Base-by-base conservation (phyloP, 108 stramenopile genomes). In the Bacterosira constricta region DNA sequence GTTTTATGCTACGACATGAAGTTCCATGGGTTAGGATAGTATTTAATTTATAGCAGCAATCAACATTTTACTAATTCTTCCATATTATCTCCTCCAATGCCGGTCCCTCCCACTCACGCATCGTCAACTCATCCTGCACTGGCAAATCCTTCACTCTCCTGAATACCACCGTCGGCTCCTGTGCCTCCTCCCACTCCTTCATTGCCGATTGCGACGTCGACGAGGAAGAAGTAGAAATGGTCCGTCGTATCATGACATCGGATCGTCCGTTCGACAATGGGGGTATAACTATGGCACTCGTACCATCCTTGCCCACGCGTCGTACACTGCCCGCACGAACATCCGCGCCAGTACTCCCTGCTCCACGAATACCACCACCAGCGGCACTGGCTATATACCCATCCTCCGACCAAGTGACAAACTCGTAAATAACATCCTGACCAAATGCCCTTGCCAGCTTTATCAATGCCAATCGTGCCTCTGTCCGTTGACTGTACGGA, bases 101-200 rank as follows among this genome's bases (percentile, higher is more conserved):
- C 2, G 76, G 76, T 8, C 76, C 76, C 51, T 77, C 76, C 47
- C 53, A 77, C 21, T 77, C 76, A 39, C 76, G 67, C 55, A 77
- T 51, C n/a, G 76, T 69, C 37, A 77, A 54, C 45, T 77, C 76
- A 58, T 77, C 76, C 13, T 77, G 68, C 18, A 77, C 68, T 7
- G 76, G 68, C 23, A 77, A 51, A 37, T 77, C 62, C 25, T 64
- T 77, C 54, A 77, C 76, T 26, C 76, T 60, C 46, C 76, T 69
- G 68, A 77, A 69, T 10, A 77, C 76, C 39, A 77, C 51, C 36
- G 34, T 58, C 25, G 66, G 58, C 38, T 25, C 60, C 25, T 60
- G 50, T 25, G 27, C 58, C 25, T 21, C 29, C 20, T 42, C 39
- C 18, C 26, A 3, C 20, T 17, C 29, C 42, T 69, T 46, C 18